Conservation (phyloP, 345 rosid species). For the Tarenaya hassleriana region DNA sequence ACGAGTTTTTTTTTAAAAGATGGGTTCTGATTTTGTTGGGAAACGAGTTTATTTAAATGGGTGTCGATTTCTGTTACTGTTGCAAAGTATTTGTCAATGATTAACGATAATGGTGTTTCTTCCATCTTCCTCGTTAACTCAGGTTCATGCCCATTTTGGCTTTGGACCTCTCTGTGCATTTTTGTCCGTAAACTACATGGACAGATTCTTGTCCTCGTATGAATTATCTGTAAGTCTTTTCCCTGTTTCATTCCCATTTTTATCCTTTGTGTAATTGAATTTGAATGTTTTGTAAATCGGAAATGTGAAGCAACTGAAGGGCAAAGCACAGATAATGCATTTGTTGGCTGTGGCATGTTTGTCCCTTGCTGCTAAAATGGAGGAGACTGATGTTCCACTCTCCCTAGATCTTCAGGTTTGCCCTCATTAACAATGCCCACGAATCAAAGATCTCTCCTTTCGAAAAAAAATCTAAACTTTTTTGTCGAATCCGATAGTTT, state of each 20-base stretch:
- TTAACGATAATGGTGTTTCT: background rate
- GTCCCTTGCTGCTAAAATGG: conserved; percentile 73
- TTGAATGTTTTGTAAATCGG: too few species aligned
- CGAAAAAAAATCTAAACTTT: background rate
- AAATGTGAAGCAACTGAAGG: conserved; percentile 36
- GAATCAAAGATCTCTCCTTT: too few species aligned
- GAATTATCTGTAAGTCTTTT: conserved; percentile 53
- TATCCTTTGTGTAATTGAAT: too few species aligned
- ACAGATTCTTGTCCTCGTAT: conserved; percentile 57
- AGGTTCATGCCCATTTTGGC: conserved; percentile 48
- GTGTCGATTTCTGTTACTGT: too few species aligned
- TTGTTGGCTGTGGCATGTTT: conserved; percentile 67
- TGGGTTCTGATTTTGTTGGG: too few species aligned
- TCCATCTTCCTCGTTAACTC: conserved; percentile 16
- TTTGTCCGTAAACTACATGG: conserved; percentile 62
- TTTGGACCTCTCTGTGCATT: conserved; percentile 54
- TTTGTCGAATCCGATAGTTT: background rate
- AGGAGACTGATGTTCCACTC: conserved; percentile 59
- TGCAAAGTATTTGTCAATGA: background rate
- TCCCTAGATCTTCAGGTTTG: conserved; percentile 62
- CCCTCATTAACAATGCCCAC: background rate
- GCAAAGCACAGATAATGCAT: conserved; percentile 61
- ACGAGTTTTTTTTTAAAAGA: background rate
- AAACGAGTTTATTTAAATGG: too few species aligned
- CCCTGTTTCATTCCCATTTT: background rate